Percentiles rank a stretch among this genome's conserved stretches.
These are phyloP conservation scores for Colletotrichum sp. DNA, from an alignment of 2,329 filamentous ascomycete species.

Conservation along the genomic window DNA sequence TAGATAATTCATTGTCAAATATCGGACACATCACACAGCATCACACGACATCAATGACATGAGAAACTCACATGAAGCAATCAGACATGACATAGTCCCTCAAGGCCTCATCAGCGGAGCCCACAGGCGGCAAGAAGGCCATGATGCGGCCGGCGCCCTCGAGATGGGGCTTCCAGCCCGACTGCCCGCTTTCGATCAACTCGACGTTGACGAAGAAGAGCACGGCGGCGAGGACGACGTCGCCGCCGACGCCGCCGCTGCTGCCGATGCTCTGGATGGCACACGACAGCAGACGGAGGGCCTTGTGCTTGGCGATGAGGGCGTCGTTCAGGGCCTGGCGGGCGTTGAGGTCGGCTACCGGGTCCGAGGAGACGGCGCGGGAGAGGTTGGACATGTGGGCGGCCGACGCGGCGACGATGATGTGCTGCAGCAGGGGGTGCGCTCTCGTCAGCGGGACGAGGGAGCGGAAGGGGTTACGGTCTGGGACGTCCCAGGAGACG, in stretches of 20 bases:
- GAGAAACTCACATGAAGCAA: conserved; percentile 44
- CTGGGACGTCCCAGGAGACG: conserved; percentile 47
- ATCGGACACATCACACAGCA: neutral
- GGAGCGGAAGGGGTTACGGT: conserved; percentile 50
- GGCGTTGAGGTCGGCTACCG: conserved; percentile 24
- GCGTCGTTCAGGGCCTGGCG: conserved; percentile 43
- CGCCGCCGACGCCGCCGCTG: conserved; percentile 31
- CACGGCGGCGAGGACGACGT: conserved; percentile 48
- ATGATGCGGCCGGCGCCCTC: conserved; percentile 50
- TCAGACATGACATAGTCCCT: conserved; percentile 52
- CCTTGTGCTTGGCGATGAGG: conserved; percentile 48
- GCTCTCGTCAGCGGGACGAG: conserved; percentile 45
- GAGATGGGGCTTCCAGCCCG: conserved; percentile 52
- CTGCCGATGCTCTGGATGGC: conserved; percentile 42
- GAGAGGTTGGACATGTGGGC: conserved; percentile 51
- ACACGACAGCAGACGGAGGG: conserved; percentile 42
- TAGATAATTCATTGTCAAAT: neutral
- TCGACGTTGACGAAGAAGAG: conserved; percentile 56
- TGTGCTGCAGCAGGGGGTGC: conserved; percentile 48
- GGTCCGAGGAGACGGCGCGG: conserved; percentile 29
- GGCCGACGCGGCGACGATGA: conserved; percentile 53
- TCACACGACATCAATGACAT: neutral
- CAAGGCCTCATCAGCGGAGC: conserved; percentile 36
- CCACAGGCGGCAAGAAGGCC: conserved; percentile 38
- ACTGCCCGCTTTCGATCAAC: conserved; percentile 52